A percentile compares a stretch with the other conserved stretches of the same genome.
Conservation (phyloP, 805 yeast species). For the Brettanomyces custersianus region DNA sequence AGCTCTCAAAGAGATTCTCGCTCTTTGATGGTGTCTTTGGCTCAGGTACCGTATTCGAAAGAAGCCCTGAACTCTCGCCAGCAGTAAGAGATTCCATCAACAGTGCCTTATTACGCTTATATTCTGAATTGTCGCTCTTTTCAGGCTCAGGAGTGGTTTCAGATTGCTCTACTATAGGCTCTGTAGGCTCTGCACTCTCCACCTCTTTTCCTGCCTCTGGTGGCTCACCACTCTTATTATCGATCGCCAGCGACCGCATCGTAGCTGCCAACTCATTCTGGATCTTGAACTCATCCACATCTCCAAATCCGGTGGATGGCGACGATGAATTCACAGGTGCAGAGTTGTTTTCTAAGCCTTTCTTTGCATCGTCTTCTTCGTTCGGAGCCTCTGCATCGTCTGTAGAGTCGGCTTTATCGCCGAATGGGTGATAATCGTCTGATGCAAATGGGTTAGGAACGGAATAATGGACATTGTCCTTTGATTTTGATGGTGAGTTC, state of each 20-base stretch:
- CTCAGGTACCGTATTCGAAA: background rate
- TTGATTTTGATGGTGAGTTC: background rate
- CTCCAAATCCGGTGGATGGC: constrained; percentile 1
- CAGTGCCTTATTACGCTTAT: too few relatives aligned
- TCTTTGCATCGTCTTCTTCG: background rate
- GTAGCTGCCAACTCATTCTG: constrained; percentile 16
- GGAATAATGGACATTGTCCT: too few relatives aligned
- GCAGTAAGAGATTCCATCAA: background rate
- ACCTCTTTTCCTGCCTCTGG: too few relatives aligned
- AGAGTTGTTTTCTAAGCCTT: background rate
- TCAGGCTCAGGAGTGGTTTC: background rate
- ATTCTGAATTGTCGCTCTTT: background rate
- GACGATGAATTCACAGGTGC: background rate
- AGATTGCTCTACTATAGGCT: background rate
- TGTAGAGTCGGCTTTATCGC: background rate
- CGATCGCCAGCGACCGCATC: constrained; percentile 9
- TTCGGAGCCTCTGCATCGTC: background rate
- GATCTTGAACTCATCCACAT: constrained; percentile 11
- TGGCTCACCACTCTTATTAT: background rate
- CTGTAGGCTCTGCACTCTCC: background rate
- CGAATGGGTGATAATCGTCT: background rate
- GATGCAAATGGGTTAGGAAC: too few relatives aligned
- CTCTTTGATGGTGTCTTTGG: constrained; percentile 9
- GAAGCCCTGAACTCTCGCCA: background rate
- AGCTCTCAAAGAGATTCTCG: constrained; percentile 12